Evolutionary conservation across 2,329 filamentous ascomycete genomes (phyloP).

Genomic region (Apiospora hydei): DNA sequence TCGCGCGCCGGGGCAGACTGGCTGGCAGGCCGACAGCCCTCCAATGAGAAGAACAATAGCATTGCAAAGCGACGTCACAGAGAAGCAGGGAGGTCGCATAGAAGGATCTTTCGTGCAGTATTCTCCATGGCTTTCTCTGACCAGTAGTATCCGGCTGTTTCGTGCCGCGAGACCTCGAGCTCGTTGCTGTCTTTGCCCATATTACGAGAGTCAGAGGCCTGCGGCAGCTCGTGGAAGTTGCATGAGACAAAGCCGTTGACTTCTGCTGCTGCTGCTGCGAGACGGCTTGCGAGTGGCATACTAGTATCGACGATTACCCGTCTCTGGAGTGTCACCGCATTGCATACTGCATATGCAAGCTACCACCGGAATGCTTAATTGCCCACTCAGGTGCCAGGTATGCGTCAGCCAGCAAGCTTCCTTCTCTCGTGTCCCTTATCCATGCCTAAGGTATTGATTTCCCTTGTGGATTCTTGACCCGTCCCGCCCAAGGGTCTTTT

Average conservation of each 20-base stretch:
- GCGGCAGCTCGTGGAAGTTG: not conserved
- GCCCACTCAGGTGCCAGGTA: not conserved
- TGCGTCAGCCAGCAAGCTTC: not conserved
- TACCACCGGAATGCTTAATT: not conserved
- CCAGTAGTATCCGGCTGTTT: too few relatives aligned
- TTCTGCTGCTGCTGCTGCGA: not conserved
- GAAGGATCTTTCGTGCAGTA: not conserved
- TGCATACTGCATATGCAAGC: constrained; percentile 2
- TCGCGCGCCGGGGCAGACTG: not conserved
- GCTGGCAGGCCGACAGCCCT: not conserved
- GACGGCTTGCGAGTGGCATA: not conserved
- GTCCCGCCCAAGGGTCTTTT: not conserved
- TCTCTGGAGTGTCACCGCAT: not conserved
- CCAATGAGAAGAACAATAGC: not conserved
- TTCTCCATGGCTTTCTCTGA: too few relatives aligned
- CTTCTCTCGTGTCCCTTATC: not conserved
- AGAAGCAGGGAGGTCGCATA: not conserved
- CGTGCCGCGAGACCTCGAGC: not conserved
- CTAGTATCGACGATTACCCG: not conserved
- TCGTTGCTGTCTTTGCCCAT: not conserved
- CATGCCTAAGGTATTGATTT: not conserved
- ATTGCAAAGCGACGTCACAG: not conserved
- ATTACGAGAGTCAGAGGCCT: not conserved
- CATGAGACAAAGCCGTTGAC: not conserved
- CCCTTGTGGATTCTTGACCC: not conserved